Base-by-base conservation (phyloP, 805 yeast genomes). In the Kurtzmaniella fragi region DNA sequence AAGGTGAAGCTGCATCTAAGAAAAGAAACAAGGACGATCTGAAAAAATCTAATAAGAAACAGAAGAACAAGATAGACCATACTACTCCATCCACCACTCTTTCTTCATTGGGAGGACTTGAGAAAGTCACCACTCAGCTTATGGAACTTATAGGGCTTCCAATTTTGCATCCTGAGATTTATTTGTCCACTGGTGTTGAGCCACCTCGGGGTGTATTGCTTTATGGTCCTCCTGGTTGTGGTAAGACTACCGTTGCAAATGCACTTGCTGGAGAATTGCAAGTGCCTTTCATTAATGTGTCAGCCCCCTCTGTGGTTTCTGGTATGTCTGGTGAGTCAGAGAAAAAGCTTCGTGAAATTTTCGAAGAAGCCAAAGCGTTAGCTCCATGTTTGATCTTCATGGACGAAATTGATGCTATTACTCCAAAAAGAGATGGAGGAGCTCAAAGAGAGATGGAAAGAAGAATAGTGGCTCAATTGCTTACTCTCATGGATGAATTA, bases 301-400 rank as follows among this genome's bases (percentile, higher is more conserved):
- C 95, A 20, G 98, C 99, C 0, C 99, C 99, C 1, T 83, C 95
- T 2, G 87, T 93, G 7, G 98, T 93, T 0, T 86, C 96, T 44
- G 99, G 99, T 4, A 93, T 93, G 98, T 87, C 96, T n/a, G 99
- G 99, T 32, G 99, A 93, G 59, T 80, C 91, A 46, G 99, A 93
- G 59, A 93, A 93, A 68, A 90, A 91, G 55, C 71, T 93, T 16
- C 73, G 99, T 45, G 98, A 93, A 42, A 69, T 91, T 29, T 91
- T 91, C 54, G 96, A 89, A 29, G 98, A 93, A 56, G 99, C 99
- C 3, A 83, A 82, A 52, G 52, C 74, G 3, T 56, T 88, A 40
- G 99, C 99, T 1, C 99, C 99, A 7, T 90, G 97, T 61, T 64
- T 93, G 23, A 75, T 93, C 37, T 93, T 93, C 54, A 82, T 93